Evolutionary conservation across 139 green algal species (phyloP), one percentile per base, ranked within the genome.

Genomic region (Chlamydomonas schloesseri): DNA sequence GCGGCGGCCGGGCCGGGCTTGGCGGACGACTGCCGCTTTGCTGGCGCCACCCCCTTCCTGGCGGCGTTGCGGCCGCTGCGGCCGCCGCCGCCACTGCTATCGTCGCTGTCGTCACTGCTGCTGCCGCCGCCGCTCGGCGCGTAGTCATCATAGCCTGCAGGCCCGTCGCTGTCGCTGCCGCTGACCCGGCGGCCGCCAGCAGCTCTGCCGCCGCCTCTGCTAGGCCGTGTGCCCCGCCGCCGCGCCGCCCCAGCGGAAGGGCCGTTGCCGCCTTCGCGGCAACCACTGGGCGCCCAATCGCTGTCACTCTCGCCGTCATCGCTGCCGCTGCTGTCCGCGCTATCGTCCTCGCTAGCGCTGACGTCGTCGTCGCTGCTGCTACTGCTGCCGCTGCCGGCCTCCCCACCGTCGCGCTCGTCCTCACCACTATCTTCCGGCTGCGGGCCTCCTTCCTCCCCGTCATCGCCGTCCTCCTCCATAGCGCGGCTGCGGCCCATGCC

Each of bases 281-380:
- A 46, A 17, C 64, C 62, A 46, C 78, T 84, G n/a, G 79, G 79
- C 31, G 79, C 79, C 79, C 79, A 85, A 47, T 85, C 79, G 64
- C 79, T 85, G 67, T 85, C 79, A 47, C 24, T 24, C 0, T 26
- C 37, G 36, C 36, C 18, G 2, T 23, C 24, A 17, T 67, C 60
- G 23, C 67, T 76, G 77, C 67, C 79, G 20, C 57, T 71, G 23
- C 14, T 8, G 26, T 21, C 29, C 1, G 42, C 64, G 13, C 28
- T 37, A 10, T 60, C 77, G 29, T 47, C 23, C 36, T 23, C 60
- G 21, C 68, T 71, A n/a, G n/a, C n/a, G 10, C 24, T 75, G 34
- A 23, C 26, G 20, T 1, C 65, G 6, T 37, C n/a, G n/a, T 42
- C 65, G 68, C 68, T 20, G 17, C 68, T 34, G 55, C 18, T 26